Percentiles rank a stretch among this genome's conserved stretches.
phyloP scores from a whole-genome alignment of 164 flowering plant species.

The Saururus chinensis region DNA sequence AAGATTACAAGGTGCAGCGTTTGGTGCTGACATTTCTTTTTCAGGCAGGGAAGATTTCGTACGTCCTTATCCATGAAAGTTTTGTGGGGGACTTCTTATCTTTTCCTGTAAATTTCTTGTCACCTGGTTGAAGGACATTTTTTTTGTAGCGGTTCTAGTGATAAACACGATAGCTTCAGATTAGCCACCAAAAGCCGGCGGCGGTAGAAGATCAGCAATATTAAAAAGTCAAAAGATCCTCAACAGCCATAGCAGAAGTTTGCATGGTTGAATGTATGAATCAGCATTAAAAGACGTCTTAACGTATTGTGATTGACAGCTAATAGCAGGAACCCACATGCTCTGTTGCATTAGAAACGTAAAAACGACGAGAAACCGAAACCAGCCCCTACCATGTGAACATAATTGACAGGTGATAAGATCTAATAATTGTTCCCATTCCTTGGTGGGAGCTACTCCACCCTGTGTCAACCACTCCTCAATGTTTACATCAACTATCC shows the following conservation, averaged over 20 bases:
- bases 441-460: background rate
- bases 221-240: too few species aligned
- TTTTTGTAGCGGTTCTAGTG: too few species aligned
- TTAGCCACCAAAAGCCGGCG: too few species aligned
- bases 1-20: background rate
- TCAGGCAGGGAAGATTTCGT: too few species aligned
- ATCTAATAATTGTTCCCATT: background rate
- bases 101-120: too few species aligned
- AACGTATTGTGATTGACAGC: background rate
- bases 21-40: background rate
- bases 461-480: background rate
- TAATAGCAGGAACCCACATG: background rate
- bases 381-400: background rate
- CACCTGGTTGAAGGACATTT: too few species aligned
- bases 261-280: background rate
- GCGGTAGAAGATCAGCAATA: too few species aligned
- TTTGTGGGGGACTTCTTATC: too few species aligned
- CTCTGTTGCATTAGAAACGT: background rate
- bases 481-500: too few species aligned
- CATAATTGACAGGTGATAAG: background rate
- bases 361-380: too few species aligned
- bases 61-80: background rate
- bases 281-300: background rate
- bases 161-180: too few species aligned
- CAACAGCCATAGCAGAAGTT: background rate